Base-by-base conservation (phyloP, 805 yeast species). In the Metschnikowia borealis region DNA sequence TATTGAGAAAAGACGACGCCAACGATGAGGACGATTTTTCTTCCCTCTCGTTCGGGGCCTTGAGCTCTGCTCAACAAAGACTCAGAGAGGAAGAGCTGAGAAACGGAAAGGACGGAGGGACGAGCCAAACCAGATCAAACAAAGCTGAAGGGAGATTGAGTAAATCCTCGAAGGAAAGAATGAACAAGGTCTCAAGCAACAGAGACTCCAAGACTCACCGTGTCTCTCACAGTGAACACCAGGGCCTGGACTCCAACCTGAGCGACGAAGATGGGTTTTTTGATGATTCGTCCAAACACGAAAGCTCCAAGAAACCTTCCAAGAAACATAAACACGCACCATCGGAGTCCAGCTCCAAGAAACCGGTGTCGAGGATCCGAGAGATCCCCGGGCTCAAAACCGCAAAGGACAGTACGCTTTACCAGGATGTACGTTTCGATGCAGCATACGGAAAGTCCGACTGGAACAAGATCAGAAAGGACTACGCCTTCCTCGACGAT, bases 391-490 rank as follows among this genome's bases (percentile, higher is more conserved):
- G 92, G 0, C 63, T 86, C 42, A 74, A 73, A 44, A 48, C 51
- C 3, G 61, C 67, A 21, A 73, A 66, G 56, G 59, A 66, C 46
- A 59, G 66, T 14, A 73, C 71, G 14, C 67, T 85, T 29, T 84
- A 86, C 63, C 78, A 81, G 44, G 99, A 94, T 70, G 85, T 95
- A 33, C 77, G 99, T 58, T 94, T 94, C 65, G 97, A 94, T 66
- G 79, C 92, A 2, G 90, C 96, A 0, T 82, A 82, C 55, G 98
- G 98, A 50, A 85, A 82, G 59, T 88, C 94, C 0, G 92, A 91
- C 63, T 69, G 80, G 51, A 70, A 74, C 32, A 74, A 77, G 51
- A 79, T 87, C 15, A 75, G 97, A 53, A 80, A 82, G 60, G 84
- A 92, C 61, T 94, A 94, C 70, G 78, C 81, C 40, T 94, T 94